These are phyloP conservation scores for Sphagnum magellanicum DNA, from an alignment of 228 moss, liverwort and hornwort genomes.

Conservation along the genomic window DNA sequence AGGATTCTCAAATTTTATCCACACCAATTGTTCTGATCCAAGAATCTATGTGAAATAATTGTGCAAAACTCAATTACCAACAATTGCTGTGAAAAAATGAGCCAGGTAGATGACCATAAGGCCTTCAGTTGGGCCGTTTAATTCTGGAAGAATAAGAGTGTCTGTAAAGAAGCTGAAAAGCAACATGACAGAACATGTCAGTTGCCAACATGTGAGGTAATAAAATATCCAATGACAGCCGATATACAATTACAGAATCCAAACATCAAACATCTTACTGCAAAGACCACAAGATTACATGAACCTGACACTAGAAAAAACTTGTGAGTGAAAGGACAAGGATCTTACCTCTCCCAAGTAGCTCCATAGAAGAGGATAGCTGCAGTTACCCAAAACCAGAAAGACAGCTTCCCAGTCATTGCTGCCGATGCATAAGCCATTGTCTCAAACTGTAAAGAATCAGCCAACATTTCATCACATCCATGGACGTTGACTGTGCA, in stretches of 20 bases:
- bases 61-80: constrained; percentile 37
- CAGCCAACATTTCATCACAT: neutral
- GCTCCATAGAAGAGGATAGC: constrained; percentile 79
- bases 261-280: too few species aligned
- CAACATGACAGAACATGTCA: too few species aligned
- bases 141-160: constrained; percentile 87
- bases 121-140: constrained; percentile 96
- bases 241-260: too few species aligned
- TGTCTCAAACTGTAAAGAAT: constrained; percentile 68
- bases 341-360: constrained; percentile 86
- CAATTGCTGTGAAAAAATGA: constrained; percentile 66
- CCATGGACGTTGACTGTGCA: too few species aligned
- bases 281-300: too few species aligned
- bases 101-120: constrained; percentile 67
- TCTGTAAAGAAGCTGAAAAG: constrained; percentile 86
- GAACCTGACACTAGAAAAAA: too few species aligned
- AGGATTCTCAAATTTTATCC: too few species aligned
- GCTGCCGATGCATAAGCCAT: constrained; percentile 77
- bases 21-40: too few species aligned
- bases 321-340: too few species aligned
- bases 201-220: too few species aligned
- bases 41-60: too few species aligned
- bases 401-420: constrained; percentile 60
- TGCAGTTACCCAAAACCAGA: constrained; percentile 83
- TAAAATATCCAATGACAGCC: too few species aligned